Percentiles rank a stretch among this genome's conserved stretches.
Evolutionary conservation across 2,329 filamentous ascomycete species (phyloP).

Genomic region (Ceratocystis lukuohia): DNA sequence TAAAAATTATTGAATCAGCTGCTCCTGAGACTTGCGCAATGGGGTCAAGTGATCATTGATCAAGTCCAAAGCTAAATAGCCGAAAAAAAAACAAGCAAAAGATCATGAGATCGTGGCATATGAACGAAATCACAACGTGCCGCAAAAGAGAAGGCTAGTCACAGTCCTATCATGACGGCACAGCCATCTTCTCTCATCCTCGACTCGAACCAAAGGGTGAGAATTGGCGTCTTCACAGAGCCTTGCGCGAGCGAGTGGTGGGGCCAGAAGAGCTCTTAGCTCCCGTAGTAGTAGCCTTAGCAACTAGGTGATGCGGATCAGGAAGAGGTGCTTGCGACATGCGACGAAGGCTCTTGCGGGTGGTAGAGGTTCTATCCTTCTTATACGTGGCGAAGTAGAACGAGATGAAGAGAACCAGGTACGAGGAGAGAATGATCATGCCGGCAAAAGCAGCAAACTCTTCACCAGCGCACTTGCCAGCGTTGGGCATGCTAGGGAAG

Average conservation of each 20-base stretch:
- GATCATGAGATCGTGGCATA: background rate
- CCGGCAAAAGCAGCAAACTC: conserved; percentile 91
- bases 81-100: conserved; percentile 2
- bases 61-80: background rate
- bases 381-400: conserved; percentile 98
- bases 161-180: background rate
- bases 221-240: conserved; percentile 24
- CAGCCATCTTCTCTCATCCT: background rate
- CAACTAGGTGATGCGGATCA: conserved; percentile 54
- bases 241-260: conserved; percentile 57
- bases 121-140: background rate
- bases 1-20: conserved; percentile 6
- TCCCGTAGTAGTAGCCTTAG: conserved; percentile 32
- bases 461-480: conserved; percentile 80
- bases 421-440: conserved; percentile 83
- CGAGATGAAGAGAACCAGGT: conserved; percentile 94
- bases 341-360: conserved; percentile 60
- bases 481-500: conserved; percentile 71
- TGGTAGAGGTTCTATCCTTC: conserved; percentile 67
- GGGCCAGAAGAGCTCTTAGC: conserved; percentile 40
- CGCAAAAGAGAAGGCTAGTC: background rate
- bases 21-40: background rate
- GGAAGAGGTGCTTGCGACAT: conserved; percentile 58
- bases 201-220: background rate
- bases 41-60: background rate